phyloP scores from a whole-genome alignment of 139 green algal species.

The Spirogloea muscicola region DNA sequence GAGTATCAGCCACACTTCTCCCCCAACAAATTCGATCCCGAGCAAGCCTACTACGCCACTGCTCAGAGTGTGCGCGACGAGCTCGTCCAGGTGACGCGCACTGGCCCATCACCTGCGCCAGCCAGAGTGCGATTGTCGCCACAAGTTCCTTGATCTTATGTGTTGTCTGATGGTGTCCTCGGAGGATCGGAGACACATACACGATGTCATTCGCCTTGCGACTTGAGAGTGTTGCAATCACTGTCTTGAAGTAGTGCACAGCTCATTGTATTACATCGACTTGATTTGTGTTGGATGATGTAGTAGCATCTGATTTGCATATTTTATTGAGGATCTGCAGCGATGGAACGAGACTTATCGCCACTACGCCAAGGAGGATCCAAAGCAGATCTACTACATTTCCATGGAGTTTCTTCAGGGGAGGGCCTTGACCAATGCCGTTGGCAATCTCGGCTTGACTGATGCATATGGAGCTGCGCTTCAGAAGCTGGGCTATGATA shows the following conservation, averaged over 20 bases:
- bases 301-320: too few relatives aligned
- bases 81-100: conserved; percentile 6
- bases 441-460: conserved; percentile 89
- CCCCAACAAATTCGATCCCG: conserved; percentile 20
- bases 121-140: too few relatives aligned
- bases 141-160: too few relatives aligned
- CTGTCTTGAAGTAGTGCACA: too few relatives aligned
- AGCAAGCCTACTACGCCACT: conserved; percentile 22
- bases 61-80: conserved; percentile 10
- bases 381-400: conserved; percentile 96
- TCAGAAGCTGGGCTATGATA: conserved; percentile 65
- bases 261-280: too few relatives aligned
- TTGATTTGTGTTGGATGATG: too few relatives aligned
- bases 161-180: too few relatives aligned
- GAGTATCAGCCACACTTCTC: conserved; percentile 7
- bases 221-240: too few relatives aligned
- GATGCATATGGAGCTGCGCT: conserved; percentile 75
- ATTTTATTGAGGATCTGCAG: too few relatives aligned
- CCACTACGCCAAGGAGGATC: conserved; percentile 59
- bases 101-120: too few relatives aligned
- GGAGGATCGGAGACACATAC: too few relatives aligned
- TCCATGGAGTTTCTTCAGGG: conserved; percentile 95
- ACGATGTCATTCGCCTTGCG: too few relatives aligned
- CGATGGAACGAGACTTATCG: conserved; percentile 49
- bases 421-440: conserved; percentile 84